Percentiles rank a stretch among this genome's conserved stretches.
Conservation (phyloP, 75 land plant species). For the Adiantum capillusveneris region DNA sequence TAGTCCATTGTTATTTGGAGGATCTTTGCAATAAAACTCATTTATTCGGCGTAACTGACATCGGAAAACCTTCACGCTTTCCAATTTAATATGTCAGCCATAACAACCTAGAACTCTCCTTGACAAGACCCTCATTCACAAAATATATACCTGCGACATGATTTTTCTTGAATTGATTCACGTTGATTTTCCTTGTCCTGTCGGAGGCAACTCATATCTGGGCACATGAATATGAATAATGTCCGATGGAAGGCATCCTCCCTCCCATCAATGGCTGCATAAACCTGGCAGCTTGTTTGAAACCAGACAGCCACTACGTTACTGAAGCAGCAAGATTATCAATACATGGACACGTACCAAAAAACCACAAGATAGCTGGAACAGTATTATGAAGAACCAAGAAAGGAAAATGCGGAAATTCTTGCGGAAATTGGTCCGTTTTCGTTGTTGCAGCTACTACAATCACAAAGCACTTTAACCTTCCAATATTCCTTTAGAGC, state of each 20-base stretch:
- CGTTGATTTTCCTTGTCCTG: constrained; percentile 74
- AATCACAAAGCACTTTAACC: too few species aligned
- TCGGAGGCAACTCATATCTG: constrained; percentile 68
- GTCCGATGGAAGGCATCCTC: constrained; percentile 66
- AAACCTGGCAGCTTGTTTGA: constrained; percentile 33
- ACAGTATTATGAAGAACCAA: too few species aligned
- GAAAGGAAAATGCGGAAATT: not conserved
- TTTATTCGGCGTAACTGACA: constrained; percentile 65
- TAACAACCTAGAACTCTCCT: not conserved
- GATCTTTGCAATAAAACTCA: constrained; percentile 54
- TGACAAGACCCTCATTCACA: not conserved
- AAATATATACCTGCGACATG: constrained; percentile 39
- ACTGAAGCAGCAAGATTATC: too few species aligned
- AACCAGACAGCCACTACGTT: not conserved
- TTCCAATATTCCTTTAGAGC: too few species aligned
- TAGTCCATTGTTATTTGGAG: constrained; percentile 47
- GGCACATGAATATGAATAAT: constrained; percentile 75
- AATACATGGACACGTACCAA: too few species aligned
- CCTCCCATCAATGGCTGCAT: constrained; percentile 49
- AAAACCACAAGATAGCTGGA: too few species aligned
- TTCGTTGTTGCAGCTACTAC: too few species aligned
- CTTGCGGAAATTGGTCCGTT: too few species aligned
- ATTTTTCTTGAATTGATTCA: constrained; percentile 16
- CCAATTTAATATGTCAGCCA: constrained; percentile 2
- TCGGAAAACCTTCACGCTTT: constrained; percentile 91